Conservation (phyloP, 768 basidiomycete genomes). For the Russula foetens region DNA sequence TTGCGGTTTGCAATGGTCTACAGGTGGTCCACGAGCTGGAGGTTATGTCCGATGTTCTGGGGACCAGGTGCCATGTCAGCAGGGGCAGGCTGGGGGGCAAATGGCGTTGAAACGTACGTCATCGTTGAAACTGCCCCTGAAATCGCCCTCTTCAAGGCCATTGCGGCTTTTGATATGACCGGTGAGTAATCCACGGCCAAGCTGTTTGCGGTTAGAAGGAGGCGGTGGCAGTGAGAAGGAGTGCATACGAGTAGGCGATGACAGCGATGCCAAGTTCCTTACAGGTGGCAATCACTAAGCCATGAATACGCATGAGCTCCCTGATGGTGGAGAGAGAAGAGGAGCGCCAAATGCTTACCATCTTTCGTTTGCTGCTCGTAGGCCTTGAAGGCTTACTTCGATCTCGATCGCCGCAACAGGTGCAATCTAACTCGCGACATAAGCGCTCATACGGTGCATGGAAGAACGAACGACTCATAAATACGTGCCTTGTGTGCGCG, state of each 20-base stretch:
- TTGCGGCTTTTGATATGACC: too few relatives aligned
- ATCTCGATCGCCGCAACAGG: conserved; percentile 52
- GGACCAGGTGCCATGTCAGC: too few relatives aligned
- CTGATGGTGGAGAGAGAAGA: neutral
- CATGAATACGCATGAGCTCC: neutral
- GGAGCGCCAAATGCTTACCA: conserved; percentile 27
- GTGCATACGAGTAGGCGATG: conserved; percentile 47
- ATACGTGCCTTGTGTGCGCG: conserved; percentile 34
- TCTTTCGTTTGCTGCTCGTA: conserved; percentile 45
- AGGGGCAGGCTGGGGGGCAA: too few relatives aligned
- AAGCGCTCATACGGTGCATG: neutral
- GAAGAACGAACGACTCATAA: too few relatives aligned
- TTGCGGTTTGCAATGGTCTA: too few relatives aligned
- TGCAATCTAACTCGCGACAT: neutral
- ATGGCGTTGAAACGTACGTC: too few relatives aligned
- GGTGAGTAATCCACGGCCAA: too few relatives aligned
- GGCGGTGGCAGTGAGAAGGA: neutral
- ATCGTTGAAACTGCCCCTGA: too few relatives aligned
- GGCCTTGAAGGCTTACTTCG: conserved; percentile 55
- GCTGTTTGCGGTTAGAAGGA: neutral
- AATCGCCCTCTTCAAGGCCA: too few relatives aligned
- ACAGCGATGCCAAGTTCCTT: conserved; percentile 49
- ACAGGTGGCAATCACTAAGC: conserved; percentile 43
- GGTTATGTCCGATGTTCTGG: too few relatives aligned
- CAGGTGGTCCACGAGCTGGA: too few relatives aligned